A percentile compares a stretch with the other conserved stretches of the same genome.
Conservation (phyloP, 768 basidiomycete genomes). For the Crucibulum laeve region DNA sequence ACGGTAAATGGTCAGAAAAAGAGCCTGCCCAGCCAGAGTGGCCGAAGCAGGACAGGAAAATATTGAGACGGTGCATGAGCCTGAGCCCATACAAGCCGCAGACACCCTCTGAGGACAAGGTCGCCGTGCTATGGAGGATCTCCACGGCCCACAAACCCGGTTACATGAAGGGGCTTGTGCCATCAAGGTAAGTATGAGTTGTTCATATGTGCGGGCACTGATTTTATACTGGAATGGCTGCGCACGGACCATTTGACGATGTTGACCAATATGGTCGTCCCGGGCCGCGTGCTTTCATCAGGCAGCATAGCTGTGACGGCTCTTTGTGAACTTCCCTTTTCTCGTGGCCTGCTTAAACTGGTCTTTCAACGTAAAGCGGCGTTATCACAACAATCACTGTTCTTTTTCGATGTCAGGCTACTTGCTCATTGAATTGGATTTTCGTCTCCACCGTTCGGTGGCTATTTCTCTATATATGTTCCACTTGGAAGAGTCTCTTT, state of each 20-base stretch:
- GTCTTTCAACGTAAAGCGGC: too few relatives aligned
- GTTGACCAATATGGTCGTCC: too few relatives aligned
- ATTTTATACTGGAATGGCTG: conserved; percentile 13
- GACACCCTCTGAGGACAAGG: conserved; percentile 16
- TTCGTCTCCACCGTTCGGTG: too few relatives aligned
- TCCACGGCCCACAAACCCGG: conserved; percentile 1
- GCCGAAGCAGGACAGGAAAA: conserved; percentile 67
- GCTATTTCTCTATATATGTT: too few relatives aligned
- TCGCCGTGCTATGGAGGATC: conserved; percentile 18
- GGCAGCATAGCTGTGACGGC: too few relatives aligned
- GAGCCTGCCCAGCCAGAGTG: conserved; percentile 49
- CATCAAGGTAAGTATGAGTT: conserved; percentile 3
- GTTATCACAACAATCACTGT: too few relatives aligned
- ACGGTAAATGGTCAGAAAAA: conserved; percentile 18
- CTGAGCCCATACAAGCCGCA: conserved; percentile 59
- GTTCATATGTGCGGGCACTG: background rate
- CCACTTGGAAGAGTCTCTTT: too few relatives aligned
- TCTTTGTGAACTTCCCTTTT: too few relatives aligned
- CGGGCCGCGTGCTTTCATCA: too few relatives aligned
- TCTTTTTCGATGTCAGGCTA: too few relatives aligned
- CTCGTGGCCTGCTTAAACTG: too few relatives aligned
- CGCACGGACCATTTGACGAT: conserved; percentile 24
- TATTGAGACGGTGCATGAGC: conserved; percentile 74
- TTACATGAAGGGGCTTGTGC: conserved; percentile 1
- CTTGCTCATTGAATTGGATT: too few relatives aligned